These are phyloP conservation scores for Claviceps sp. DNA, from an alignment of 2,329 filamentous ascomycete species.

Conservation along the genomic window DNA sequence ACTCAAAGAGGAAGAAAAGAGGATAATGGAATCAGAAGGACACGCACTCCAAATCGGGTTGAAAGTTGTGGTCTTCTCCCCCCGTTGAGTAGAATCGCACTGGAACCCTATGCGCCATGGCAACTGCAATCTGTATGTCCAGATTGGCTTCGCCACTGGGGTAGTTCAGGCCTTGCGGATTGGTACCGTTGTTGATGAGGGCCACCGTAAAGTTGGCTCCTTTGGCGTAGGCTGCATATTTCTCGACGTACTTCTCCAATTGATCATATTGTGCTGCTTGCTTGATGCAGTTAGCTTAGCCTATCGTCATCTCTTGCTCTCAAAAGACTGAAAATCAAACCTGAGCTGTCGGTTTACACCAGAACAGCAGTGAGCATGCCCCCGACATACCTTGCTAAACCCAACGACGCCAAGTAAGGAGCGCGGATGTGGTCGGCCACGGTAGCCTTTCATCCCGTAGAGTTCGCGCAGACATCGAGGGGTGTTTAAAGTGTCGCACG, in stretches of 20 bases:
- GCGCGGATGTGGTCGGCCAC: slow-evolving; percentile 43
- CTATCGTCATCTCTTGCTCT: neutral
- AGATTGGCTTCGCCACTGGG: slow-evolving; percentile 22
- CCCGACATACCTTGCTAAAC: slow-evolving; percentile 23
- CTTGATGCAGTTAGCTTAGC: slow-evolving; percentile 9
- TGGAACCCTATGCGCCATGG: slow-evolving; percentile 20
- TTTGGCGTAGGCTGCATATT: slow-evolving; percentile 36
- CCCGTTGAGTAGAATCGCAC: slow-evolving; percentile 21
- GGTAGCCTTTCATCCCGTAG: slow-evolving; percentile 30
- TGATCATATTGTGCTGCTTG: slow-evolving; percentile 41
- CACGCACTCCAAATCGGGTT: slow-evolving; percentile 22
- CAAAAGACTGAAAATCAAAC: too few relatives aligned
- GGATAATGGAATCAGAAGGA: neutral
- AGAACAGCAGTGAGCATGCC: too few relatives aligned
- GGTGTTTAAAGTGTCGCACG: slow-evolving; percentile 26
- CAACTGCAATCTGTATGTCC: slow-evolving; percentile 24
- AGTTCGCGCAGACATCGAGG: slow-evolving; percentile 30
- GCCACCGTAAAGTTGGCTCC: slow-evolving; percentile 44
- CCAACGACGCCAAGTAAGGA: slow-evolving; percentile 50
- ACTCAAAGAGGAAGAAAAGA: too few relatives aligned
- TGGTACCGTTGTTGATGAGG: slow-evolving; percentile 42
- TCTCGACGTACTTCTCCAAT: slow-evolving; percentile 39
- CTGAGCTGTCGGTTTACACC: too few relatives aligned
- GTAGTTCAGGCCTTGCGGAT: slow-evolving; percentile 27
- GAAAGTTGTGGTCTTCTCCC: slow-evolving; percentile 17